Conservation (phyloP, 306 rosid genomes). For the Benincasa hispida region DNA sequence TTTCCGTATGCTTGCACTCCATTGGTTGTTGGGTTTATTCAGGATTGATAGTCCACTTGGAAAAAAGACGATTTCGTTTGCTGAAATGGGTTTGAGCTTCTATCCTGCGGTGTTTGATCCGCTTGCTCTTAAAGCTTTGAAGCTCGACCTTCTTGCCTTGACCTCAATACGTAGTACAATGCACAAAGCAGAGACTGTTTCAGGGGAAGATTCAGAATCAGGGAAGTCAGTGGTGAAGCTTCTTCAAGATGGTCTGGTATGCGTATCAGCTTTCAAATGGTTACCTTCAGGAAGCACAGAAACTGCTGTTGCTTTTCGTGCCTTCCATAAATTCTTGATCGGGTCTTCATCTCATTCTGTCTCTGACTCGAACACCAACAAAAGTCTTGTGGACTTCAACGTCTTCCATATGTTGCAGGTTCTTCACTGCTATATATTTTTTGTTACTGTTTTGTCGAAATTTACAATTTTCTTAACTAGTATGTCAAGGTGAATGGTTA, state of each 20-base stretch:
- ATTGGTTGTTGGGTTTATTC: constrained; percentile 82
- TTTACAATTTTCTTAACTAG: neutral
- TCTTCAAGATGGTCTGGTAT: constrained; percentile 63
- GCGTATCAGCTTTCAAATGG: constrained; percentile 87
- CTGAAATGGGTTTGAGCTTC: constrained; percentile 31
- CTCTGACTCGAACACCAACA: constrained; percentile 47
- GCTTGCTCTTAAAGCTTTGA: constrained; percentile 76
- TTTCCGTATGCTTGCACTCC: constrained; percentile 70
- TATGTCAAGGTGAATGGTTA: neutral
- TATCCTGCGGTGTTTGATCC: constrained; percentile 79
- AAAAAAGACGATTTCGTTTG: constrained; percentile 18
- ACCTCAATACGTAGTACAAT: constrained; percentile 23
- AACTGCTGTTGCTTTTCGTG: constrained; percentile 62
- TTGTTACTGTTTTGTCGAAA: neutral
- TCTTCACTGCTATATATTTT: constrained; percentile 1
- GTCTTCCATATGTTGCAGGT: constrained; percentile 59
- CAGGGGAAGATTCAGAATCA: constrained; percentile 8
- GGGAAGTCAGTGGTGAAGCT: constrained; percentile 40
- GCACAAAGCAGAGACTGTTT: constrained; percentile 24
- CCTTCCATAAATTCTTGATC: constrained; percentile 63
- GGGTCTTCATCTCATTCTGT: constrained; percentile 61
- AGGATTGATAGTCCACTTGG: constrained; percentile 22
- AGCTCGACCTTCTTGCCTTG: constrained; percentile 80
- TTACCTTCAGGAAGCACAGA: constrained; percentile 72
- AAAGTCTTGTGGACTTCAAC: constrained; percentile 45